phyloP scores from a whole-genome alignment of 192 early-diverging fungal genomes.

The Umbelopsis isabellina region DNA sequence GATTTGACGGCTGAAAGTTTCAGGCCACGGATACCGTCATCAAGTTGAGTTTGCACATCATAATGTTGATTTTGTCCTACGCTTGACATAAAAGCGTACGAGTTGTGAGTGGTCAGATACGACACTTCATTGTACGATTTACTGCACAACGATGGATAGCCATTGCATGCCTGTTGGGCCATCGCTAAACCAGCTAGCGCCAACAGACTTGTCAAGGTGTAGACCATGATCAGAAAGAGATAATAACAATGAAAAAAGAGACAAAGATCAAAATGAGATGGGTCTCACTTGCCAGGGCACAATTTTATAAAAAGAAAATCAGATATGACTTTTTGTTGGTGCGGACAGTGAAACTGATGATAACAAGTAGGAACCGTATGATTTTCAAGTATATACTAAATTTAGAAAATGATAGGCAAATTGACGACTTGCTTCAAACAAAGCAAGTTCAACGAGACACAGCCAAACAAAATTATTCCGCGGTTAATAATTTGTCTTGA shows the following conservation, averaged over 20 bases:
- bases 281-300: no score
- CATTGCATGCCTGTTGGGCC: constrained; percentile 57
- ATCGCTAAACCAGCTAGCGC: background rate
- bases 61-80: constrained; percentile 67
- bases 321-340: no score
- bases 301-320: no score
- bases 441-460: background rate
- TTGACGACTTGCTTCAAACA: background rate
- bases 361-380: background rate
- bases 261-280: no score
- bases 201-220: background rate
- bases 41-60: constrained; percentile 64
- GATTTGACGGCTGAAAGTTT: constrained; percentile 58
- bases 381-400: background rate
- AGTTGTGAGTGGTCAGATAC: constrained; percentile 74
- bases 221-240: background rate
- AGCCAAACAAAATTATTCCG: background rate
- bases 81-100: constrained; percentile 55
- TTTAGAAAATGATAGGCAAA: background rate
- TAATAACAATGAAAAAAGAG: no score
- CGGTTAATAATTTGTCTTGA: background rate
- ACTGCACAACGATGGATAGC: constrained; percentile 63
- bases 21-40: constrained; percentile 72
- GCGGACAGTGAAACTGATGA: background rate
- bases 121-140: constrained; percentile 63